Evolutionary conservation across 2,329 filamentous ascomycete genomes (phyloP).

Genomic region (Colletotrichum sublineola): DNA sequence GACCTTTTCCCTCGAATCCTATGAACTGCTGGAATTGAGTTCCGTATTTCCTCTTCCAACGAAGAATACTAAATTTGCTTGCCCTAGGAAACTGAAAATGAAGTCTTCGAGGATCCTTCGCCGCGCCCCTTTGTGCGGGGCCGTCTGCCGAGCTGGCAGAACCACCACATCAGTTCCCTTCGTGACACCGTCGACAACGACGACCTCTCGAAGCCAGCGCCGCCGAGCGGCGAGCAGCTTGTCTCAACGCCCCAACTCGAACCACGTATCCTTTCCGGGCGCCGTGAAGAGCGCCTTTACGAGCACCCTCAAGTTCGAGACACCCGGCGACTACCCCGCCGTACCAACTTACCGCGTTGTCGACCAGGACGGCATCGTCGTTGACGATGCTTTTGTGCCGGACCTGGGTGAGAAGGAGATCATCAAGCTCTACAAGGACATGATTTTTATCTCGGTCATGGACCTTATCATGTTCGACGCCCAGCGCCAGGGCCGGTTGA

Average conservation of each 20-base stretch:
- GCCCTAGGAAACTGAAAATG: neutral
- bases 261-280: constrained; percentile 84
- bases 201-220: constrained; percentile 44
- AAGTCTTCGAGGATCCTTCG: constrained; percentile 48
- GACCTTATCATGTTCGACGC: constrained; percentile 98
- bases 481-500: constrained; percentile 91
- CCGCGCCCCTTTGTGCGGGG: constrained; percentile 48
- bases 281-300: constrained; percentile 96
- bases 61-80: neutral
- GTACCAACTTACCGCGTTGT: constrained; percentile 94
- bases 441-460: constrained; percentile 84
- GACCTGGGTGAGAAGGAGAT: constrained; percentile 76
- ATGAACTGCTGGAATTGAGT: constrained; percentile 1
- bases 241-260: constrained; percentile 68
- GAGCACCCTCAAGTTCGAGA: constrained; percentile 80
- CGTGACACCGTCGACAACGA: constrained; percentile 39
- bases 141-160: constrained; percentile 43
- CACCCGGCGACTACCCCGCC: constrained; percentile 77
- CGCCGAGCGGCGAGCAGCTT: constrained; percentile 61
- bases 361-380: constrained; percentile 86
- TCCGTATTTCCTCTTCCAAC: neutral
- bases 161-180: constrained; percentile 40
- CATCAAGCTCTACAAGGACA: constrained; percentile 73
- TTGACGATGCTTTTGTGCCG: constrained; percentile 78
- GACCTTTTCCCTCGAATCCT: neutral